A percentile compares a stretch with the other conserved stretches of the same genome.
phyloP scores from a whole-genome alignment of 768 basidiomycete species.

The Dendrothele bispora region DNA sequence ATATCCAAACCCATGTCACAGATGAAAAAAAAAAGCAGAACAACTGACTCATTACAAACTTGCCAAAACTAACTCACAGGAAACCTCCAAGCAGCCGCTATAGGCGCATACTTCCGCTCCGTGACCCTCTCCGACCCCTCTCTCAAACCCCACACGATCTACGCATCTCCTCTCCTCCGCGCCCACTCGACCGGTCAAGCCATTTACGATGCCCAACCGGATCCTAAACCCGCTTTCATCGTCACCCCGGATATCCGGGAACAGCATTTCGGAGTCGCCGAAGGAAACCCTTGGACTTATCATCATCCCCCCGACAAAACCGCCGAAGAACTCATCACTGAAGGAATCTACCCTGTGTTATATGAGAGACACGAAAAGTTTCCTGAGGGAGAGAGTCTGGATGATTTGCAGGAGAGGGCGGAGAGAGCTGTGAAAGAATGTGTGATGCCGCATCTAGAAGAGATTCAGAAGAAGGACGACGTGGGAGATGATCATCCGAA shows the following conservation, averaged over 20 bases:
- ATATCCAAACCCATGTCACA: not conserved
- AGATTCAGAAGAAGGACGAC: conserved; percentile 34
- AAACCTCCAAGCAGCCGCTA: conserved; percentile 57
- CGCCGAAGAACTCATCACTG: conserved; percentile 44
- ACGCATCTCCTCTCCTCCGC: conserved; percentile 68
- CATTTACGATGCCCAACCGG: conserved; percentile 47
- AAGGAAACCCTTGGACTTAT: conserved; percentile 56
- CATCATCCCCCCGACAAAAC: conserved; percentile 27
- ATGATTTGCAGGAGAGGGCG: conserved; percentile 61
- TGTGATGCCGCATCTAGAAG: conserved; percentile 56
- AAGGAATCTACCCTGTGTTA: conserved; percentile 56
- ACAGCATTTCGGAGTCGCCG: conserved; percentile 71
- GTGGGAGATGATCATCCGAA: conserved; percentile 34
- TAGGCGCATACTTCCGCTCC: conserved; percentile 56
- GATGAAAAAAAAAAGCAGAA: conserved; percentile 31
- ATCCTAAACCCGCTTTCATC: conserved; percentile 54
- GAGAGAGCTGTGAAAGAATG: conserved; percentile 49
- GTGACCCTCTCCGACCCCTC: no score
- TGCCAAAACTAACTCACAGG: not conserved
- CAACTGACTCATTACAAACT: not conserved
- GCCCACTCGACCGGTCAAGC: conserved; percentile 62
- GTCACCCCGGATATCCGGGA: conserved; percentile 62
- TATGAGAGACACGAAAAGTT: conserved; percentile 50
- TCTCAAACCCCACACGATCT: conserved; percentile 56
- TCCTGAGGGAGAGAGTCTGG: conserved; percentile 64